Base-by-base conservation (phyloP, 805 yeast genomes). In the Candida ponderosae region DNA sequence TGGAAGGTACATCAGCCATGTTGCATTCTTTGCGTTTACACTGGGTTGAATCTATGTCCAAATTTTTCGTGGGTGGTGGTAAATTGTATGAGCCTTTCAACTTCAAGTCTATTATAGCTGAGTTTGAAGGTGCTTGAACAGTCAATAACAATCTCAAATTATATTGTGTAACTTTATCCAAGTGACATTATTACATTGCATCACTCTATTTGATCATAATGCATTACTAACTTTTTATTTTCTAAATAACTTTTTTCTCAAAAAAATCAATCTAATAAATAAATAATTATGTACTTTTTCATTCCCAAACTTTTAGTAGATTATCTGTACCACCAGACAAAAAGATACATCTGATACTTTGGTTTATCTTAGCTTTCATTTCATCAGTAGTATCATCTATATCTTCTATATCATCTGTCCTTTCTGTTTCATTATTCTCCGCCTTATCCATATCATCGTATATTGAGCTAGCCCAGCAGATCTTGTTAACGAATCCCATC, bases 1-100 rank as follows among this genome's bases (percentile, higher is more conserved):
- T 93, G 99, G 99, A 93, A 63, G 99, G 98, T 41, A 93, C 99
- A 0, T 87, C 97, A 18, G 98, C 98, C 27, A 93, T 93, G 98
- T 74, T 93, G 56, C 99, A 93, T 63, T 83, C 97, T n/a, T 73
- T 93, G 56, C 85, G 99, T 70, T 74, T 93, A 56, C 98, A 93
- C 60, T 93, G 99, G 99, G 98, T 93, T 44, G 99, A 93, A 66
- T 81, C 96, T 20, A 93, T 93, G 99, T 87, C 96, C 44, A 93
- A 93, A 67, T 94, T 82, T 65, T 93, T 89, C 53, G 93, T 84
- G 55, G 99, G 99, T 59, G 97, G 90, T 60, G 99, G 99, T 42
- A 70, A 77, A 47, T 77, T 89, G 5, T 93, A 85, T 57, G 79
- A 74, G 46, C 97, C 98, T 14, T 93, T 87, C 56, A 73, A 81